Base-by-base conservation (phyloP, 1,284 basidiomycete species). In the Ceratobasidium sp. region DNA sequence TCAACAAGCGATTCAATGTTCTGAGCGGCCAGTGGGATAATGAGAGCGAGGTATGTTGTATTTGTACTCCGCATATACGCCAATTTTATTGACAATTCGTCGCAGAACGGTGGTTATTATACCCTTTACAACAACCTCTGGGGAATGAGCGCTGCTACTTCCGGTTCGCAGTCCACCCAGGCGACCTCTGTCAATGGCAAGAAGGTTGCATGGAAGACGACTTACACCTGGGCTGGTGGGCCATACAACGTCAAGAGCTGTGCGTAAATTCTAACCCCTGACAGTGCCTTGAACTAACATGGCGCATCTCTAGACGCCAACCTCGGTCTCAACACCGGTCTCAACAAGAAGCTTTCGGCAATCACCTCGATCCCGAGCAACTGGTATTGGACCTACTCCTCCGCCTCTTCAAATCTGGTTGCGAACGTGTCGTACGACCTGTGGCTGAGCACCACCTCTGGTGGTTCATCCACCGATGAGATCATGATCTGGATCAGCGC, bases 401-500 rank as follows among this genome's bases (percentile, higher is more conserved):
- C 77, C 4, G 78, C 79, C 0, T 81, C 80, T 16, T 80, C 80
- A 16, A 73, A 76, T 46, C 78, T 82, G 36, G 79, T 81, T 23
- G 79, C 80, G 9, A 79, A 82, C 70, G 81, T 82, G 4, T 80
- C 80, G 6, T 81, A 81, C 70, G 81, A 82, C 59, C 58, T 81
- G 46, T 82, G 81, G 80, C 75, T 82, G 11, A 80, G 80, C n/a
- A 78, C 76, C 28, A 66, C 69, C 11, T 74, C 79, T 4, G 72
- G 77, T 8, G 78, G 79, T 0, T 76, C 75, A 8, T 78, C 78
- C 28, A 79, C 79, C 2, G 81, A 78, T 53, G 80, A 81, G 72
- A 78, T 81, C 42, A 82, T 82, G 81, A 76, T 82, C 42, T 81
- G 81, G 81, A 73, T 81, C 44, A 80, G 80, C 72, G 73, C 76